Percentiles rank a stretch among this genome's conserved stretches.
Conservation (phyloP, 768 basidiomycete species). For the Mycena alexandri region DNA sequence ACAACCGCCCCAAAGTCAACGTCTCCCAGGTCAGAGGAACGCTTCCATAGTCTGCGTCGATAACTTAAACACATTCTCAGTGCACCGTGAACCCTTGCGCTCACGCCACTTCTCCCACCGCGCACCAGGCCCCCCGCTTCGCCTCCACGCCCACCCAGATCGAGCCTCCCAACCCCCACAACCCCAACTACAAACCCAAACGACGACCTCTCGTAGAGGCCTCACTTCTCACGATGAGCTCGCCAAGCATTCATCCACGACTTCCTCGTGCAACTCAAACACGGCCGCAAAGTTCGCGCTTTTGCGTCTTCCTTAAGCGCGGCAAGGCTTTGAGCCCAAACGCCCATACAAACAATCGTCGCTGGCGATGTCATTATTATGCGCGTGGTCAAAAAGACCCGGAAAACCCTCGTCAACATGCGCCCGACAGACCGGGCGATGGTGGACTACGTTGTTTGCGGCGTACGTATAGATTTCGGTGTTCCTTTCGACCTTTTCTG, state of each 20-base stretch:
- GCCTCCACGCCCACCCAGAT: constrained; percentile 15
- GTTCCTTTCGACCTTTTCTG: background rate
- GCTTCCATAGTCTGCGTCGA: background rate
- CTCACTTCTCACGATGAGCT: no score
- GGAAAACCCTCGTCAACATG: constrained; percentile 12
- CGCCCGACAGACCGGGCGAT: constrained; percentile 5
- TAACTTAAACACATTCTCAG: constrained; percentile 10
- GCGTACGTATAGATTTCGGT: background rate
- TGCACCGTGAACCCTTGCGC: background rate
- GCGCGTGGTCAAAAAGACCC: background rate
- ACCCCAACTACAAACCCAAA: no score
- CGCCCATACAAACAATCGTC: constrained; percentile 1
- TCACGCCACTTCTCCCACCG: constrained; percentile 8
- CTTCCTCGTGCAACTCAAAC: no score
- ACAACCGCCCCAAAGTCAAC: constrained; percentile 10
- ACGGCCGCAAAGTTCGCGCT: no score
- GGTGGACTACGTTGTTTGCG: constrained; percentile 8
- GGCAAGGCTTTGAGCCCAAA: constrained; percentile 11
- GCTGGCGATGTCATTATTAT: constrained; percentile 7
- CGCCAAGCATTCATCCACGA: no score
- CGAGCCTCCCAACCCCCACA: background rate
- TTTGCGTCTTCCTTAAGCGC: constrained; percentile 13
- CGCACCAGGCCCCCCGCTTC: no score
- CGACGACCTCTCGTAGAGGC: no score
- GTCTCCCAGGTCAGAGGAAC: constrained; percentile 1